These are phyloP conservation scores for Fraxinus baroniana DNA, from an alignment of 305 asterid species.

Conservation along the genomic window DNA sequence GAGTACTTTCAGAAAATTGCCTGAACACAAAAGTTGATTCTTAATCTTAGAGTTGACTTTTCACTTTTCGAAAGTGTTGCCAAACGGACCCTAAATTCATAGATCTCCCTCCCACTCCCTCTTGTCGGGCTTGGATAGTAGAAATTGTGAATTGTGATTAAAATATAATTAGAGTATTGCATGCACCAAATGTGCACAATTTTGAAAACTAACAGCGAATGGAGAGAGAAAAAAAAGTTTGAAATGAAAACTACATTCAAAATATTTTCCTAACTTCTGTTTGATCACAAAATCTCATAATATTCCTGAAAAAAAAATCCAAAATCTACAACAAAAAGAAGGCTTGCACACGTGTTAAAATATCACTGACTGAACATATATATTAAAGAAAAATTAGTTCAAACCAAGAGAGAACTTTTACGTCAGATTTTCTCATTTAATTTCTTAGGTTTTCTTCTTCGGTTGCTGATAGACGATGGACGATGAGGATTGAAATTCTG, in stretches of 20 bases:
- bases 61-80: background rate
- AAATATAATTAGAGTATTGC: background rate
- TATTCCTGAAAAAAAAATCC: background rate
- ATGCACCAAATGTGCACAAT: conserved; percentile 30
- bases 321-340: background rate
- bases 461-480: background rate
- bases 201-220: background rate
- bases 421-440: background rate
- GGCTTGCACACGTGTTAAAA: background rate
- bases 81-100: background rate
- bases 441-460: background rate
- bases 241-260: background rate
- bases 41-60: background rate
- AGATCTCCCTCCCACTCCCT: background rate
- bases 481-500: background rate
- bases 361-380: background rate
- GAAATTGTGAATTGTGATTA: background rate
- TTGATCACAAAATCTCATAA: background rate
- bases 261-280: background rate
- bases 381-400: conserved; percentile 14
- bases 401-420: conserved; percentile 33
- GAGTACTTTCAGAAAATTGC: background rate
- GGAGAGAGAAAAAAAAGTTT: background rate
- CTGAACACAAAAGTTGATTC: background rate
- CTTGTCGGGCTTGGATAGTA: background rate